Base-by-base conservation (phyloP, 2,329 filamentous ascomycete species). In the Corinectria fuckeliana region DNA sequence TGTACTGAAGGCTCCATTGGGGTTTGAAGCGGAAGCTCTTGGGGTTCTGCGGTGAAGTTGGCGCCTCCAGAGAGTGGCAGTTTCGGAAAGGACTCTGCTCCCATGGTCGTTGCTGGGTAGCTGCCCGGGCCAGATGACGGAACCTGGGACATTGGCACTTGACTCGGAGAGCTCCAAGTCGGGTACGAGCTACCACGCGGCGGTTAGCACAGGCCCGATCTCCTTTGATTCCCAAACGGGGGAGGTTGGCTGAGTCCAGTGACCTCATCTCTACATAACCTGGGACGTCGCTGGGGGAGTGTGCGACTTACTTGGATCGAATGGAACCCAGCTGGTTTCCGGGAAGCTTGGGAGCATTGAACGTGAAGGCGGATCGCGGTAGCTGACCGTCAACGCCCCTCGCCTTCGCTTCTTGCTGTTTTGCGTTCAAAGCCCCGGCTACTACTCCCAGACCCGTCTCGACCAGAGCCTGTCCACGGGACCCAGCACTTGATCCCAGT, bases 381-480 rank as follows among this genome's bases (percentile, higher is more conserved):
- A 85, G 73, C 61, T 86, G 84, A 64, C 86, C 75, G 59, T 85
- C 84, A 30, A 85, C 71, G 36, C 70, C 70, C 48, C 83, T 77
- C 4, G 81, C 72, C 69, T 86, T 85, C 21, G 76, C 75, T 52
- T 86, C 85, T 53, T 83, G 80, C 11, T 82, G 81, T 71, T 87
- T 87, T 45, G 82, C 78, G 2, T 78, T 76, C 39, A 87, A 70
- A 9, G 84, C 81, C 6, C 85, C 84, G 5, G 85, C 84, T 42
- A 87, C 85, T 58, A 88, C 85, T 6, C 85, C 85, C 28, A 87
- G 70, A 3, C 85, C 85, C 0, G 84, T 87, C 72, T 87, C 85
- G n/a, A 88, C 85, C 45, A 88, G 78, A 32, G 88, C 88, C 73
- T 95, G 93, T 38, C 92, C 88, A n/a, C 90, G 84, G 25, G 91